phyloP scores from a whole-genome alignment of 202 grass and related monocot species.

The Zoysia matrella region DNA sequence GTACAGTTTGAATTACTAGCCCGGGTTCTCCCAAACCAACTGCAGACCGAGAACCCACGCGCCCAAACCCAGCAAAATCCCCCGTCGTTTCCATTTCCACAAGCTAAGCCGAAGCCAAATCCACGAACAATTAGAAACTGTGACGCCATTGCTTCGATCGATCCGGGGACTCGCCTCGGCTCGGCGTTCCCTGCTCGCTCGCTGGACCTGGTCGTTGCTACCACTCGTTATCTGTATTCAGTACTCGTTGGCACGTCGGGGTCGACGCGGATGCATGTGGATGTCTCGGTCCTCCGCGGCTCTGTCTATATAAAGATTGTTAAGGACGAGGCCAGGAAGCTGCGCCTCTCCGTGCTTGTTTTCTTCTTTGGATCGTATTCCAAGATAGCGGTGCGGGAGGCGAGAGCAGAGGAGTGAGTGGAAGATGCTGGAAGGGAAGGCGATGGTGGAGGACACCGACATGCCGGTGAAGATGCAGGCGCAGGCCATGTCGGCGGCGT shows the following conservation, averaged over 20 bases:
- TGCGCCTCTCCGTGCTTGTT: not conserved
- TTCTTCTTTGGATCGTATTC: not conserved
- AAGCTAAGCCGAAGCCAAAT: not conserved
- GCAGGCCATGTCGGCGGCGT: slow-evolving; percentile 78
- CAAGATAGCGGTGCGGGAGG: not conserved
- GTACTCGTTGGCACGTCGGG: slow-evolving; percentile 38
- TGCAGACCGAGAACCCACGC: not conserved
- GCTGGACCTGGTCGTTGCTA: slow-evolving; percentile 13
- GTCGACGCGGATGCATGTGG: slow-evolving; percentile 25
- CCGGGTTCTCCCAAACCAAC: not conserved
- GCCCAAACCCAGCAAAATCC: slow-evolving; percentile 6
- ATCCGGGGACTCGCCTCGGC: not conserved
- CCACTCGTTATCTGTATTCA: not conserved
- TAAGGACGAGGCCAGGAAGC: not conserved
- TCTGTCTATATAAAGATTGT: slow-evolving; percentile 14
- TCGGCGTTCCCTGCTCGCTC: slow-evolving; percentile 2
- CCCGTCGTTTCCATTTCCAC: not conserved
- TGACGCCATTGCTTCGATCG: not conserved
- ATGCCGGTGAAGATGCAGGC: slow-evolving; percentile 96
- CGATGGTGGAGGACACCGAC: slow-evolving; percentile 91
- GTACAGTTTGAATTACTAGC: not conserved
- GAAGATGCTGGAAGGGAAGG: slow-evolving; percentile 90
- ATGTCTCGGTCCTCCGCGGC: not conserved
- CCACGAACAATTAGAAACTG: not conserved
- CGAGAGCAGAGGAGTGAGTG: too few species aligned